Base-by-base conservation (phyloP, 2,329 filamentous ascomycete species). In the Talaromyces albobiverticillius region DNA sequence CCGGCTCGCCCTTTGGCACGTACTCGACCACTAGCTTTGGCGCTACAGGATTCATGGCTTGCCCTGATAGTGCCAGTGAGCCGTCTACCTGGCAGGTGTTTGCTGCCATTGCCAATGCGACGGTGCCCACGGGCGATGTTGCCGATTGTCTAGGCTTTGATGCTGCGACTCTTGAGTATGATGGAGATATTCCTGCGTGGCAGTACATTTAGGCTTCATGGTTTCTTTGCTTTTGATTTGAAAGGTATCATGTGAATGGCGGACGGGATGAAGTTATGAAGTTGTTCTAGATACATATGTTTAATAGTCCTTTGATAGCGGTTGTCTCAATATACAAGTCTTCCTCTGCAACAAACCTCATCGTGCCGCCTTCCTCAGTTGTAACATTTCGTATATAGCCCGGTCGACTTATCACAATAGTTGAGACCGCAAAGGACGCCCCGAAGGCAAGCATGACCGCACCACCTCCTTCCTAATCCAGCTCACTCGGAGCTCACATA, bases 11-110 rank as follows among this genome's bases (percentile, higher is more conserved):
- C 14, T 64, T 61, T 53, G 55, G 64, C 16, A 61, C 67, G 48
- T 70, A 69, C 56, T 62, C 53, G n/a, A 71, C 69, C 58, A 58
- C 53, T 6, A 67, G 65, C 16, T 70, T 68, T 57, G 71, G 69
- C 13, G 65, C 68, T 7, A 64, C 53, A 2, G 73, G 71, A 16
- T 71, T 78, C 59, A 72, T 77, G 66, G 76, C 74, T 38, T 79
- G 76, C 55, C 75, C 74, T 0, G 59, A 49, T 29, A 53, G 48
- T 47, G 23, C 59, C 26, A 53, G 55, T 6, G 62, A 60, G 34
- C 56, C 52, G 45, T 61, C 58, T 40, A 36, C 53, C 22, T 76
- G 69, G 66, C 71, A 76, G 64, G 73, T 78, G 8, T 77, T 73
- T 58, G 73, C 68, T 2, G 66, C 68, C 20, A 57, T 74, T 29